These are phyloP conservation scores for Rhizophagus prolifer DNA, from an alignment of 192 early-diverging fungal species.

Conservation along the genomic window DNA sequence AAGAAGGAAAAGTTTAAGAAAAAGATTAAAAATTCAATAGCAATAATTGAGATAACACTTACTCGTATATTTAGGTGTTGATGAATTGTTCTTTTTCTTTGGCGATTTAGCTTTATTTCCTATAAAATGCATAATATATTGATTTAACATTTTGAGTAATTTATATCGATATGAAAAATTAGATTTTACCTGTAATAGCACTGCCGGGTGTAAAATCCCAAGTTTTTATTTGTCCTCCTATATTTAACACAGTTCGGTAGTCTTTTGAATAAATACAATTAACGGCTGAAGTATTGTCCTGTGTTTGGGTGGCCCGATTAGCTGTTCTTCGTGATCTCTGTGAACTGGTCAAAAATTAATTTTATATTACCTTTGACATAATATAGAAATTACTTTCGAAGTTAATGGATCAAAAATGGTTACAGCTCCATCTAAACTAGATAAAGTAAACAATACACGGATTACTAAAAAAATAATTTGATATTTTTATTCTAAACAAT, in stretches of 20 bases:
- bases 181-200: background rate
- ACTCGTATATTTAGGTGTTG: conserved; percentile 8
- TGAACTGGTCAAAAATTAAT: background rate
- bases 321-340: background rate
- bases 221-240: background rate
- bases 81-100: background rate
- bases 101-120: background rate
- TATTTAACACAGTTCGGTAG: background rate
- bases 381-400: background rate
- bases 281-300: background rate
- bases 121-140: background rate
- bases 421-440: background rate
- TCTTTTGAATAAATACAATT: conserved; percentile 11
- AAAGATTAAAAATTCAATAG: background rate
- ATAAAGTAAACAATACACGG: background rate
- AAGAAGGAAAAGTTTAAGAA: background rate
- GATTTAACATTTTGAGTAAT: background rate
- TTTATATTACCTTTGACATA: background rate
- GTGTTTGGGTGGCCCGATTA: background rate
- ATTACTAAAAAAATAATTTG: background rate
- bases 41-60: background rate
- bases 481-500: background rate
- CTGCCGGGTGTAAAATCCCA: background rate
- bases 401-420: background rate
- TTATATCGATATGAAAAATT: background rate